Evolutionary conservation across 2,329 filamentous ascomycete genomes (phyloP), one percentile per base, ranked within the genome.

Genomic region (Didymella keratinophila): DNA sequence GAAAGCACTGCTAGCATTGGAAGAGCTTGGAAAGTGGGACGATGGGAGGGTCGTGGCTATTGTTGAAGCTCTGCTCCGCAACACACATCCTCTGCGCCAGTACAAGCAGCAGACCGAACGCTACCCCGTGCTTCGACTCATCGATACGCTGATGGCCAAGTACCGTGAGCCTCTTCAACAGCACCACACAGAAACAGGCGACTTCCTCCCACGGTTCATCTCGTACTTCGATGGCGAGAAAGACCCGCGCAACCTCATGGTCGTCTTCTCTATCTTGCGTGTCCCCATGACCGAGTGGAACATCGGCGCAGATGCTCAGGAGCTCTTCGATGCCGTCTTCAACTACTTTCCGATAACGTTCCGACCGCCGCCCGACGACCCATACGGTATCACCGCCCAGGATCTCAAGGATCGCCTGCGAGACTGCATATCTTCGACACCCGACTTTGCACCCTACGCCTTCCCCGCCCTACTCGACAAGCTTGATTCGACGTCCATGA

Each of bases 321-420:
- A 83, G 28, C 79, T 89, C 43, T 90, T 90, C 69, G 88, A 90
- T 63, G 82, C 87, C 3, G 87, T 88, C 18, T 90, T 89, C 75
- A 89, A 89, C 67, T 90, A 90, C 72, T 90, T 90, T 69, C 87
- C 87, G 0, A 89, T 90, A 64, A 89, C 87, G 0, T 90, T 90
- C 75, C 83, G 86, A 67, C 87, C 87, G 11, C 88, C 87, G 1
- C 87, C 87, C 11, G 87, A 89, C 63, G 87, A 90, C 68, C 87
- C 87, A 1, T 90, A 89, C 61, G 86, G 86, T 1, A 89, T 90
- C 60, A 89, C 87, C 2, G 86, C 87, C 2, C 87, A 89, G 65
- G 85, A 90, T 66, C 73, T 90, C 57, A 90, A 90, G 68, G 82
- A 84, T 50, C 82, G 87, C 27, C 72, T 90, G 14, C 81, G 86